Evolutionary conservation across 495 filamentous ascomycete genomes (phyloP).

Genomic region (Annulohypoxylon nitens): DNA sequence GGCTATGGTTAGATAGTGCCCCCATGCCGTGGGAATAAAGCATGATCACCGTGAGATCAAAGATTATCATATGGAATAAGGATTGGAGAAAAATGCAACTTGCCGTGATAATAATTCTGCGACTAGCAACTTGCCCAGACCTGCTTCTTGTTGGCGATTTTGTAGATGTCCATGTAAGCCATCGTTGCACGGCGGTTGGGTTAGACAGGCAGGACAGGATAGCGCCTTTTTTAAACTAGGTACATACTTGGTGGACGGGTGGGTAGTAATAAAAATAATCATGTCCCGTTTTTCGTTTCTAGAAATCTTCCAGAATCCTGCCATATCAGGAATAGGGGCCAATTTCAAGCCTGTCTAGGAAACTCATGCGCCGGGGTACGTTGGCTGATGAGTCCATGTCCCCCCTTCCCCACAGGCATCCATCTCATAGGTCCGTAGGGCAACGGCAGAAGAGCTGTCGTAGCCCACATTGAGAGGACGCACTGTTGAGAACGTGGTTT

Average conservation of each 20-base stretch:
- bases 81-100: conserved; percentile 27
- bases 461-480: conserved; percentile 32
- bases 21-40: conserved; percentile 26
- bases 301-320: conserved; percentile 48
- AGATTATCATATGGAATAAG: conserved; percentile 20
- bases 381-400: conserved; percentile 39
- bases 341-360: conserved; percentile 43
- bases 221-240: conserved; percentile 3
- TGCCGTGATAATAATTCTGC: conserved; percentile 34
- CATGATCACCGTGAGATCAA: conserved; percentile 36
- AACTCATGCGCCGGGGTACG: conserved; percentile 46
- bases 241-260: not conserved
- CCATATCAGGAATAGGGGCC: conserved; percentile 34
- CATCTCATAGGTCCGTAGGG: conserved; percentile 38
- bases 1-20: conserved; percentile 5
- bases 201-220: not conserved
- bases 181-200: conserved; percentile 3
- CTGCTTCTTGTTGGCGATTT: not conserved
- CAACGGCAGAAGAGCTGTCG: conserved; percentile 35
- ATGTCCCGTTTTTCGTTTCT: conserved; percentile 41
- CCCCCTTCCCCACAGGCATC: conserved; percentile 37
- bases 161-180: conserved; percentile 4
- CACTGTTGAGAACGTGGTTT: conserved; percentile 33
- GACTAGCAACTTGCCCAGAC: conserved; percentile 2
- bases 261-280: not conserved